Base-by-base conservation (phyloP, 768 basidiomycete species). In the Cystobasidium tubakii region DNA sequence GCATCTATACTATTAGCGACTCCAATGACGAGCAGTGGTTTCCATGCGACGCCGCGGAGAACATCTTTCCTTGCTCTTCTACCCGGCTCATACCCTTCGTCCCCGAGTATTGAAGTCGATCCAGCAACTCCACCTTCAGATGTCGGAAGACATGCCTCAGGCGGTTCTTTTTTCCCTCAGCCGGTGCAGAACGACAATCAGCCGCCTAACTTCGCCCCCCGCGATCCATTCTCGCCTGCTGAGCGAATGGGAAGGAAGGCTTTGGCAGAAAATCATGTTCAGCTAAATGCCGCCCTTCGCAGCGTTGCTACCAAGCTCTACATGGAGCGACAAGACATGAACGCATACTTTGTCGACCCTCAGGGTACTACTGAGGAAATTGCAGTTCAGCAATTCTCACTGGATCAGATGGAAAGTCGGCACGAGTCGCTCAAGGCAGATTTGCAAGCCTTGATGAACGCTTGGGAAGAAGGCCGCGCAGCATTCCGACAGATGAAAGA, bases 11-110 rank as follows among this genome's bases (percentile, higher is more conserved):
- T 60, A 12, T 25, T 60, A 12, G 57, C 57, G 4, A 60, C 57
- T 29, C 57, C 57, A 2, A 60, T 60, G 57, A 60, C 57, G 27
- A 34, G 57, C 27, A 27, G 21, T 31, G 23, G 12, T 31, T 34
- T 29, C 25, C 57, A 60, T 2, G 12, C 57, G 6, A 60, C 57
- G 27, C 57, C 57, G 15, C 4, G 29, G 34, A 46, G 44, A 17
- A 2, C 10, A 12, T 65, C 63, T 27, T 46, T 42, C 63, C 6
- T 65, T 27, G 44, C 63, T 42, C n/a, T 10, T 27, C 31, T 69
- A 44, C 66, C 66, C 3, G 66, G 66, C 46, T 50, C 39, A 36
- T 69, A 69, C 46, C 66, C 66, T n/a, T 53, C 42, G 3, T 44
- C 39, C 2, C 66, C 66, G 7, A 7, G 55, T 1, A 69, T 69